These are phyloP conservation scores for Fusarium mangiferae DNA, from an alignment of 2,329 filamentous ascomycete genomes.

Conservation along the genomic window DNA sequence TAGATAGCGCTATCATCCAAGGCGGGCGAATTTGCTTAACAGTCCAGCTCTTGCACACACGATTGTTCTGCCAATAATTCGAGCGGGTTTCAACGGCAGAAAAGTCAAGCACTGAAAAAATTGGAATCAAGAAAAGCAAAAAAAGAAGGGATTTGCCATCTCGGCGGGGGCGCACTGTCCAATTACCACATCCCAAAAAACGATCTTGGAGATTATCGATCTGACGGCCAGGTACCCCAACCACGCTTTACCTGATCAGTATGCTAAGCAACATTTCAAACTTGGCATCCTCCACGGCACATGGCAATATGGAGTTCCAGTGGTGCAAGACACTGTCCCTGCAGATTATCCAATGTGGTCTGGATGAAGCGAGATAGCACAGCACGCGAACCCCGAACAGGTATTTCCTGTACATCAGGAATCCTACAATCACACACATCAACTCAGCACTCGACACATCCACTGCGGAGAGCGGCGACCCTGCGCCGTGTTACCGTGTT, in stretches of 20 bases:
- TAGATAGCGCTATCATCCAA: neutral
- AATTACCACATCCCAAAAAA: conserved; percentile 25
- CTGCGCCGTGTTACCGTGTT: conserved; percentile 4
- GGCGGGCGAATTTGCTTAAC: neutral
- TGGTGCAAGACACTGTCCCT: conserved; percentile 26
- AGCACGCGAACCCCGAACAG: conserved; percentile 25
- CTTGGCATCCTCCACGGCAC: conserved; percentile 31
- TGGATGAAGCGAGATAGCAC: neutral
- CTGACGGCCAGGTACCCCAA: conserved; percentile 28
- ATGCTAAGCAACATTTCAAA: conserved; percentile 34
- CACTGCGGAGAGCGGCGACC: neutral
- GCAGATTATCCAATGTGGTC: conserved; percentile 8
- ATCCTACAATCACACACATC: neutral
- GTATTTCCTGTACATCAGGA: conserved; percentile 24
- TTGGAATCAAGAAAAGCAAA: neutral
- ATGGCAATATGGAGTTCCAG: conserved; percentile 28
- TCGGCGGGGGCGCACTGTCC: conserved; percentile 7
- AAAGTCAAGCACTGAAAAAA: neutral
- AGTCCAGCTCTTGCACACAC: neutral
- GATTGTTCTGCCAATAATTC: neutral
- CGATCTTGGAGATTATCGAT: conserved; percentile 36
- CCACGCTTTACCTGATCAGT: conserved; percentile 35
- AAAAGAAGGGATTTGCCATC: neutral
- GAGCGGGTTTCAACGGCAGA: neutral
- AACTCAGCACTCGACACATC: neutral